Conservation (phyloP, 495 filamentous ascomycete species). For the Penicillium flavigenum region DNA sequence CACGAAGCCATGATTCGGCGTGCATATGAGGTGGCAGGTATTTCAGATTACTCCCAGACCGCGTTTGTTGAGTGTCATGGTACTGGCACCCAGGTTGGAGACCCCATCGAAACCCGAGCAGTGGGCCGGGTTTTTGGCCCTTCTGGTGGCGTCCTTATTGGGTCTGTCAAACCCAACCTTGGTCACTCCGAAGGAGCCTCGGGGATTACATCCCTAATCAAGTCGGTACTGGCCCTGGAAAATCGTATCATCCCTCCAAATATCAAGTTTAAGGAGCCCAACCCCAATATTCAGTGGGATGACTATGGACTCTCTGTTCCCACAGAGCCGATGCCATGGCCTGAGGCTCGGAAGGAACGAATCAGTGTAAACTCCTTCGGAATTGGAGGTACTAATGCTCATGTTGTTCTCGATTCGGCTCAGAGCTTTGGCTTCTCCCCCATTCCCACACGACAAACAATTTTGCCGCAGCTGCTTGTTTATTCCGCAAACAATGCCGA, state of each 20-base stretch:
- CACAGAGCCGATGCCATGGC: constrained; percentile 29
- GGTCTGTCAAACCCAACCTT: constrained; percentile 50
- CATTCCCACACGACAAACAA: not conserved
- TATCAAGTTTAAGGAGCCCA: constrained; percentile 26
- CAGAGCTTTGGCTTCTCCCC: constrained; percentile 2
- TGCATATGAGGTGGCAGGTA: constrained; percentile 33
- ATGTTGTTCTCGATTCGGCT: constrained; percentile 26
- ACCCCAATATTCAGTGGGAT: constrained; percentile 22
- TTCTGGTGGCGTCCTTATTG: constrained; percentile 24
- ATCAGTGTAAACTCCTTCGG: constrained; percentile 38
- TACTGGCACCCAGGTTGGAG: constrained; percentile 36
- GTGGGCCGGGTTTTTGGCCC: constrained; percentile 44
- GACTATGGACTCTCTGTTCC: constrained; percentile 18
- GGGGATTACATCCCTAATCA: constrained; percentile 58
- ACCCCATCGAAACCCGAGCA: constrained; percentile 45
- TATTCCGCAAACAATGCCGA: constrained; percentile 4
- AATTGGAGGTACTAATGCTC: constrained; percentile 36
- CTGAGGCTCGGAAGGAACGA: constrained; percentile 19
- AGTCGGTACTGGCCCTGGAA: constrained; percentile 54
- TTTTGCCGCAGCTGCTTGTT: not conserved
- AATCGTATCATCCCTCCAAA: constrained; percentile 54
- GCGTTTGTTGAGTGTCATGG: constrained; percentile 34
- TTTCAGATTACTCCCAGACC: constrained; percentile 27
- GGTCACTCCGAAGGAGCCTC: constrained; percentile 55
- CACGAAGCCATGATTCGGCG: constrained; percentile 38